Conservation (phyloP, 768 basidiomycete species). For the Pulveroboletus sp. region DNA sequence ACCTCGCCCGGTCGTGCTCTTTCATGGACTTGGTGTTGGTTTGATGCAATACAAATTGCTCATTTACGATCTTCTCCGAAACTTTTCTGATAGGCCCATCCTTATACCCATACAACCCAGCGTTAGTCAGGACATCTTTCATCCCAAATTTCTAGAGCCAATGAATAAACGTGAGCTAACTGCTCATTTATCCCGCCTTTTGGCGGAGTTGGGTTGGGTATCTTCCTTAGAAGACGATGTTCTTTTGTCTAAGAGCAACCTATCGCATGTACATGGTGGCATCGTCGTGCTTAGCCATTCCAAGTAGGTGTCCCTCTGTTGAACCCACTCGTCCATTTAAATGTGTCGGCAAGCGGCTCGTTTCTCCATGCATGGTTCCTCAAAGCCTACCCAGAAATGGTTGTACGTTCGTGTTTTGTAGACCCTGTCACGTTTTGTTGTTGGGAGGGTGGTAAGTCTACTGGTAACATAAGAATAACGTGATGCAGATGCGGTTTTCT, state of each 20-base stretch:
- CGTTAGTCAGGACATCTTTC: constrained; percentile 83
- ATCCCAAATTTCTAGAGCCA: constrained; percentile 69
- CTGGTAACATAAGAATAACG: neutral
- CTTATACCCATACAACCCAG: constrained; percentile 81
- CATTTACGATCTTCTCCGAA: constrained; percentile 53
- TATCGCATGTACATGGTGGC: constrained; percentile 49
- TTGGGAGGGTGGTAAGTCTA: constrained; percentile 83
- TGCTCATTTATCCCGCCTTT: constrained; percentile 50
- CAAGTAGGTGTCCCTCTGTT: constrained; percentile 51
- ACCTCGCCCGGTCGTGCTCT: constrained; percentile 72
- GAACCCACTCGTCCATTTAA: neutral
- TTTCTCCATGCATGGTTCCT: constrained; percentile 89
- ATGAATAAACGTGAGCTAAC: constrained; percentile 62
- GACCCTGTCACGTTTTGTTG: constrained; percentile 90
- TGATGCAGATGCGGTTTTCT: neutral
- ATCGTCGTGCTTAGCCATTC: constrained; percentile 85
- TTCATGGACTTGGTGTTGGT: constrained; percentile 89
- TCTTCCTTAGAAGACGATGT: constrained; percentile 22
- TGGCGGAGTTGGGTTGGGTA: constrained; percentile 67
- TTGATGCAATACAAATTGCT: constrained; percentile 66
- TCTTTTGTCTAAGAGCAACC: constrained; percentile 2
- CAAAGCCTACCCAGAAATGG: constrained; percentile 68
- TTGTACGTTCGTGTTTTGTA: constrained; percentile 79
- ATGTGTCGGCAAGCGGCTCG: constrained; percentile 52
- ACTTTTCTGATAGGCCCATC: constrained; percentile 66